Evolutionary conservation across 1,139 yeast species (phyloP).

Genomic region (Dujonia santamariae): DNA sequence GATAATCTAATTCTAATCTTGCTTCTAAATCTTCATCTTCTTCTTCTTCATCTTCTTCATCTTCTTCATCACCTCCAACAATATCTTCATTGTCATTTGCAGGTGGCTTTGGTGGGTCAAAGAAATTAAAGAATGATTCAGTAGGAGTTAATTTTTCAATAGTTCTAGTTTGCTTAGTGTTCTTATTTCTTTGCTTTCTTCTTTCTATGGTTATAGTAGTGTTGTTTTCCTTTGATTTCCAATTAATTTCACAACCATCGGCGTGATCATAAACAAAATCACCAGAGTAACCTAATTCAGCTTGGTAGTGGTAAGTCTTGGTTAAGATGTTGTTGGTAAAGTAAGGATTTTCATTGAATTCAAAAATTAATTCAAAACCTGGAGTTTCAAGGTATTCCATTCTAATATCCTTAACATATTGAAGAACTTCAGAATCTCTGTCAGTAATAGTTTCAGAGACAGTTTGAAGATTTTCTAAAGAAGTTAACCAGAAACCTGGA

Average conservation of each 20-base stretch:
- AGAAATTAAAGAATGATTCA: slow-evolving; percentile 93
- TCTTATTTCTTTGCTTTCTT: slow-evolving; percentile 97
- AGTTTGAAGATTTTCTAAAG: slow-evolving; percentile 81
- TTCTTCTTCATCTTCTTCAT: slow-evolving; percentile 51
- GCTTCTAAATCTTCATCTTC: slow-evolving; percentile 77
- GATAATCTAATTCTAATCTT: slow-evolving; percentile 88
- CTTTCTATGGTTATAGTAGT: slow-evolving; percentile 86
- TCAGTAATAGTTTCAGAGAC: slow-evolving; percentile 86
- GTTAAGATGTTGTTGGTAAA: slow-evolving; percentile 70
- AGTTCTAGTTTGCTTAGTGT: slow-evolving; percentile 94
- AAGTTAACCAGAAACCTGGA: slow-evolving; percentile 96
- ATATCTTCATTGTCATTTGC: slow-evolving; percentile 40
- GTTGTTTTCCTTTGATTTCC: slow-evolving; percentile 79
- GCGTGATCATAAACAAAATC: slow-evolving; percentile 98
- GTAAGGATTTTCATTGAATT: slow-evolving; percentile 72
- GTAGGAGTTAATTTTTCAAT: slow-evolving; percentile 91
- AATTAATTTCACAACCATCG: slow-evolving; percentile 81
- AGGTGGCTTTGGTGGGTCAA: slow-evolving; percentile 88
- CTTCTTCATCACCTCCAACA: slow-evolving; percentile 32
- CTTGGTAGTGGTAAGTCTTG: slow-evolving; percentile 91
- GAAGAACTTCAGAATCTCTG: slow-evolving; percentile 83
- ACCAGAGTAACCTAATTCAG: slow-evolving; percentile 91
- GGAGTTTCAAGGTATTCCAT: slow-evolving; percentile 84
- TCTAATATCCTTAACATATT: slow-evolving; percentile 64
- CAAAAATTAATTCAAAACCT: slow-evolving; percentile 85